Evolutionary conservation across 805 yeast genomes (phyloP).

Genomic region (Pichia scutulata): DNA sequence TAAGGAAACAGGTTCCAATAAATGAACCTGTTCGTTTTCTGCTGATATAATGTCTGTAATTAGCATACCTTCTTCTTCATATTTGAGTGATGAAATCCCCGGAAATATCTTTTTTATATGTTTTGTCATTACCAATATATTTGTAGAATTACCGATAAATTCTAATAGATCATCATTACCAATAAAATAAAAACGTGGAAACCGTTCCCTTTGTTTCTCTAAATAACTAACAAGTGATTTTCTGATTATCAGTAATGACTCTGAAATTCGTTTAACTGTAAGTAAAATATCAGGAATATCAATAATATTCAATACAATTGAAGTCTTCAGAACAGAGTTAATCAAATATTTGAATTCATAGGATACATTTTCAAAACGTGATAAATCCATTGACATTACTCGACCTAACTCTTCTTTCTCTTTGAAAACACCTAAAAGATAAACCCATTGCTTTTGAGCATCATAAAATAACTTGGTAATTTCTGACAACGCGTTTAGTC

Average conservation of each 20-base stretch:
- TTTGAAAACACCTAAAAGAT: constrained; percentile 72
- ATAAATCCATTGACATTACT: constrained; percentile 62
- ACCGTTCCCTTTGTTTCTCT: constrained; percentile 68
- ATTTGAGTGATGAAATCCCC: constrained; percentile 43
- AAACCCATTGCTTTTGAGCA: constrained; percentile 83
- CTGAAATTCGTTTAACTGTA: constrained; percentile 43
- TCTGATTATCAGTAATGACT: constrained; percentile 50
- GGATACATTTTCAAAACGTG: constrained; percentile 56
- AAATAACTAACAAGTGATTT: constrained; percentile 68
- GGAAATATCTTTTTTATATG: constrained; percentile 67
- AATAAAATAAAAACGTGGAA: constrained; percentile 77
- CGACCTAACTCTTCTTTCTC: constrained; percentile 47
- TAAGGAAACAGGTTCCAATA: constrained; percentile 38
- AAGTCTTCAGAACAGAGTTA: constrained; percentile 40
- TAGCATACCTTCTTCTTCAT: constrained; percentile 19
- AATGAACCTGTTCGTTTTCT: constrained; percentile 51
- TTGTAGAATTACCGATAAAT: constrained; percentile 59
- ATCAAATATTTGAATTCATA: constrained; percentile 50
- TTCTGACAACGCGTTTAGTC: constrained; percentile 41
- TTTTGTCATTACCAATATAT: constrained; percentile 39
- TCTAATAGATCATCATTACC: constrained; percentile 89
- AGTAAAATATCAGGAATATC: constrained; percentile 40
- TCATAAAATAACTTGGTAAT: constrained; percentile 71
- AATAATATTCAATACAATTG: constrained; percentile 48
- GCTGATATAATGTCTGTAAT: constrained; percentile 45